Base-by-base conservation (phyloP, 345 rosid species). In the Salix udensis region DNA sequence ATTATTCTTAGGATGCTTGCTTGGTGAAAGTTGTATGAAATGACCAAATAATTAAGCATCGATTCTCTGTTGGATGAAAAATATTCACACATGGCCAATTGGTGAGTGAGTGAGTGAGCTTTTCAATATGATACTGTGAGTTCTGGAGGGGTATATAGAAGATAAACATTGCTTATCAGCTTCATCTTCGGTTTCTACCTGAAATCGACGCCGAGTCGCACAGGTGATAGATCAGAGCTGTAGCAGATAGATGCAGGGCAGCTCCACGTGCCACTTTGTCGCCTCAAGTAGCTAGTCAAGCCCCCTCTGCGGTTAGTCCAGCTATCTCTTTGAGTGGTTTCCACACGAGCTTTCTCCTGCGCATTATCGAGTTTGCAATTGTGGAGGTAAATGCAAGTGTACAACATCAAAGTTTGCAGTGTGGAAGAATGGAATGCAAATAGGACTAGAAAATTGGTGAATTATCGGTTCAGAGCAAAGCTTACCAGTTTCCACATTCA, bases 291-390 rank as follows among this genome's bases (percentile, higher is more conserved):
- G 46, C 34, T 60, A 68, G 19, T 85, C 85, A 82, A 68, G 80
- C 76, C 68, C 60, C 74, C 64, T 65, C 71, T 7, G 87, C 39
- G 37, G 84, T 77, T 75, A 89, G 82, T 75, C 93, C 93, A 23
- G 97, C 90, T 37, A 88, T 89, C 82, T 91, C 96, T 67, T 87
- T 91, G 37, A 91, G 90, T 15, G 95, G 97, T 80, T 81, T 91
- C 97, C 97, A 94, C 89, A 87, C 75, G 79, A 94, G 85, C 85
- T 92, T 91, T 82, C 98, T 87, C 97, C 98, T 94, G 78, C 53
- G 10, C 18, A 68, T 2, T 1, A 70, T 50, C 13, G 50, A 10
- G 7, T 16, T 40, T 46, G 50, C 50, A 46, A 12, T 46, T 46
- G 4, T 46, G 15, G 50, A 40, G 44, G 44, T 40, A 10, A 40